Evolutionary conservation across 2,329 filamentous ascomycete species (phyloP), one percentile per base, ranked within the genome.

Genomic region (Colletotrichum tofieldiae): DNA sequence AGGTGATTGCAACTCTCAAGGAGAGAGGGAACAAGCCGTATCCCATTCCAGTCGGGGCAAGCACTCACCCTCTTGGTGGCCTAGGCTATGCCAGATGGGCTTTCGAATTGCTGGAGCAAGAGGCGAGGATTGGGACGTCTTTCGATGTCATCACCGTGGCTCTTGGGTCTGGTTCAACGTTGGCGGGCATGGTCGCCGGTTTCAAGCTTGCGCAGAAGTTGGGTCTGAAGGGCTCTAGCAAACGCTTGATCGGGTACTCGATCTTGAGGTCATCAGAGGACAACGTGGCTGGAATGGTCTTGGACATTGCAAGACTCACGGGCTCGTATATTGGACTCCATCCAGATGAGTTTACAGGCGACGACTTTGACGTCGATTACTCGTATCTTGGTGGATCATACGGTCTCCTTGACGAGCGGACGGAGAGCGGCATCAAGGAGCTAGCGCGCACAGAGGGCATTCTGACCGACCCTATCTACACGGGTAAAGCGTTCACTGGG

Each of bases 61-160:
- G 87, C 2, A 89, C 91, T 77, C 91, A 93, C 77, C 88, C 88
- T 2, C 82, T 92, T 0, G 90, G 91, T 7, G 91, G 91, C 0
- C 77, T 93, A n/a, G 91, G 91, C 0, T 92, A 92, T 75, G 90
- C 89, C 11, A 82, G 89, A 7, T 92, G 90, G 87, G 90, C 90
- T 2, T 89, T 91, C 55, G 90, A 92, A 79, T 86, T 93, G 0
- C 82, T 82, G 37, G 81, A 84, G 77, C 90, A 92, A 80, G 91
- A 93, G 79, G 77, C 80, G 65, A 81, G 84, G 70, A 74, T 88
- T 52, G 88, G 87, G 0, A 76, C 91, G 2, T 89, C 88, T 76
- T 92, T 91, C 76, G 88, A 91, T 74, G 88, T 86, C 0, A 78
- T 92, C 1, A 79, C 92, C 52, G 90, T 91, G 11, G 92, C 90